Percentiles rank a stretch among this genome's conserved stretches.
Evolutionary conservation across 768 basidiomycete species (phyloP).

Genomic region (Xerocomus spinulosus): DNA sequence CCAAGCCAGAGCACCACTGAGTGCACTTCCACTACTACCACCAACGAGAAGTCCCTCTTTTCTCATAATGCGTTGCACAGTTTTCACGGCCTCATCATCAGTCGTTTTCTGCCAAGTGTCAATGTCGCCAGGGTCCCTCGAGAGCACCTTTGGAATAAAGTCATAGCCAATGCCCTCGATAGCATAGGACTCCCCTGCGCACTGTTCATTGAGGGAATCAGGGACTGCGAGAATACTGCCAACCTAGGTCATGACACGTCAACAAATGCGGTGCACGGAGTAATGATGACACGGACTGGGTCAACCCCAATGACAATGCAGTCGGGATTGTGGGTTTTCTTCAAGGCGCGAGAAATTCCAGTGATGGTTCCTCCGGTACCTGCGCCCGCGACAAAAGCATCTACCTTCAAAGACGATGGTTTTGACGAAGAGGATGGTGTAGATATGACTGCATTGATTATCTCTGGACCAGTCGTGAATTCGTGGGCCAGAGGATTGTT

Average conservation of each 20-base stretch:
- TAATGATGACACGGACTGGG: conserved; percentile 53
- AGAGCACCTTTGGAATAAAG: conserved; percentile 84
- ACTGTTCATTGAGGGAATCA: conserved; percentile 50
- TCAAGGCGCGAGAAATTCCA: conserved; percentile 77
- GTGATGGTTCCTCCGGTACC: conserved; percentile 96
- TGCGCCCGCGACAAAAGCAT: conserved; percentile 79
- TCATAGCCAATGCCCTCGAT: conserved; percentile 99
- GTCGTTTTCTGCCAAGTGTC: conserved; percentile 83
- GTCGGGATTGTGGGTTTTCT: conserved; percentile 69
- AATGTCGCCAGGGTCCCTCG: conserved; percentile 53
- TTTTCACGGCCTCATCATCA: conserved; percentile 77
- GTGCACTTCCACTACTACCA: conserved; percentile 85
- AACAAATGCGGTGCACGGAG: background rate
- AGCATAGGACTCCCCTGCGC: conserved; percentile 51
- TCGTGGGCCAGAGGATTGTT: conserved; percentile 94
- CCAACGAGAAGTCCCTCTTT: conserved; percentile 88
- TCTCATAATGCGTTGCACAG: conserved; percentile 72
- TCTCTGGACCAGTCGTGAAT: conserved; percentile 85
- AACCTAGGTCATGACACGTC: conserved; percentile 41
- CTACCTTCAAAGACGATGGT: conserved; percentile 71
- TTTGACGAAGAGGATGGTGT: conserved; percentile 54
- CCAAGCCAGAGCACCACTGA: conserved; percentile 76
- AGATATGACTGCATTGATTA: conserved; percentile 69
- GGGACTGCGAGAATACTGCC: conserved; percentile 86
- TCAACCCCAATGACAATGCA: conserved; percentile 84